Percentiles rank a stretch among this genome's conserved stretches.
phyloP scores from a whole-genome alignment of 2,329 filamentous ascomycete genomes.

The Curvularia spicifera region DNA sequence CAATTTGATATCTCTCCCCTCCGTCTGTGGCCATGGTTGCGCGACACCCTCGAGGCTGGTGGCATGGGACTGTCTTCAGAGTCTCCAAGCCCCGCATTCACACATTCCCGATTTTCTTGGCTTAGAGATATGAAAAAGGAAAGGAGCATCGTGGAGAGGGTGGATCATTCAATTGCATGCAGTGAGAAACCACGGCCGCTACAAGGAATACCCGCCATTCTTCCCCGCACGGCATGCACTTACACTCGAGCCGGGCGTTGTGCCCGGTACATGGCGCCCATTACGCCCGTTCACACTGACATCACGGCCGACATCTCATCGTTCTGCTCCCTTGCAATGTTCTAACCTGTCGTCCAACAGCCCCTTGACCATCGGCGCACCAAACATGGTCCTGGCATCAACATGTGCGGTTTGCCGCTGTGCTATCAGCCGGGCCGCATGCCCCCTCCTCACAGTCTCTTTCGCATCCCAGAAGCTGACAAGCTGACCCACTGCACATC shows the following conservation, averaged over 20 bases:
- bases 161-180: too few relatives aligned
- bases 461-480: slow-evolving; percentile 11
- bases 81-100: too few relatives aligned
- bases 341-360: not conserved
- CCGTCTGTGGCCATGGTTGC: too few relatives aligned
- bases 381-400: not conserved
- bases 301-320: not conserved
- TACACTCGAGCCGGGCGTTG: slow-evolving; percentile 8
- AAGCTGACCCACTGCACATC: slow-evolving; percentile 18
- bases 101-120: too few relatives aligned
- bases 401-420: slow-evolving; percentile 1
- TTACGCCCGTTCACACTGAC: not conserved
- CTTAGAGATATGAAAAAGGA: too few relatives aligned
- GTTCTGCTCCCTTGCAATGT: not conserved
- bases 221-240: slow-evolving; percentile 8
- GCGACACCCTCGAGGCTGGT: too few relatives aligned
- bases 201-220: slow-evolving; percentile 4
- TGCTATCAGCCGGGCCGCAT: not conserved
- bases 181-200: not conserved
- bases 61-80: too few relatives aligned
- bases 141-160: too few relatives aligned
- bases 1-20: too few relatives aligned
- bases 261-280: slow-evolving; percentile 13
- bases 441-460: not conserved
- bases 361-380: not conserved